Percentiles rank a stretch among this genome's conserved stretches.
These are phyloP conservation scores for Cryptosporidium tyzzeri DNA, from an alignment of 169 alveolate species.

Conservation along the genomic window DNA sequence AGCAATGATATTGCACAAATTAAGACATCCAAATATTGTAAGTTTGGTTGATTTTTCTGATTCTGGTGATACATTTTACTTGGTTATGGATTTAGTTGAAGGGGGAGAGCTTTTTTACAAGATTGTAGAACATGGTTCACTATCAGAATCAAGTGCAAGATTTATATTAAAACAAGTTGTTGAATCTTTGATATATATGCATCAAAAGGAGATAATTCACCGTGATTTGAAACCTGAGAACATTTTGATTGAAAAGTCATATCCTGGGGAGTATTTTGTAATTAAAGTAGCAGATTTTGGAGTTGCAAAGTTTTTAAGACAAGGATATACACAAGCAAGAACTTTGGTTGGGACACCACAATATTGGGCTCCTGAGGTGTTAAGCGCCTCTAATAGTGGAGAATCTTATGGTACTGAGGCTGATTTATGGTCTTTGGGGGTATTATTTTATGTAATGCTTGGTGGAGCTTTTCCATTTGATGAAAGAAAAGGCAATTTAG, in stretches of 20 bases:
- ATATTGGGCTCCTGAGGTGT: constrained; percentile 80
- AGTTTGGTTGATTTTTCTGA: constrained; percentile 83
- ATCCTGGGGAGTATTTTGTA: constrained; percentile 76
- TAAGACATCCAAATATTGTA: constrained; percentile 85
- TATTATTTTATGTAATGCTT: constrained; percentile 76
- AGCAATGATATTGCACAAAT: constrained; percentile 79
- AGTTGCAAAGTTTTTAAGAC: constrained; percentile 76
- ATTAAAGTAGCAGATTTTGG: constrained; percentile 83
- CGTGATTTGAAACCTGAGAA: constrained; percentile 95
- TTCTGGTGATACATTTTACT: constrained; percentile 83
- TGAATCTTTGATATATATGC: constrained; percentile 85
- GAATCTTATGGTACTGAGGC: constrained; percentile 75
- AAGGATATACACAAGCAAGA: constrained; percentile 76
- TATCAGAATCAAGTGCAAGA: constrained; percentile 83
- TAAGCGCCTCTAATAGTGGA: constrained; percentile 57
- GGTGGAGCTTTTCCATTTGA: constrained; percentile 76
- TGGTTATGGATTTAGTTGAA: constrained; percentile 89
- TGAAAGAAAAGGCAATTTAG: constrained; percentile 72
- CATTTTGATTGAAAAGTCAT: constrained; percentile 84
- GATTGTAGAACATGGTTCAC: constrained; percentile 84
- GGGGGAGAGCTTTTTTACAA: constrained; percentile 92
- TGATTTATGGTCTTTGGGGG: constrained; percentile 78
- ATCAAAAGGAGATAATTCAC: constrained; percentile 85
- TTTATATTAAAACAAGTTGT: constrained; percentile 84
- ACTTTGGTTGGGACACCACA: constrained; percentile 83